Evolutionary conservation across 139 green algal species (phyloP), one percentile per base, ranked within the genome.

Genomic region (Desmodesmus armatus): DNA sequence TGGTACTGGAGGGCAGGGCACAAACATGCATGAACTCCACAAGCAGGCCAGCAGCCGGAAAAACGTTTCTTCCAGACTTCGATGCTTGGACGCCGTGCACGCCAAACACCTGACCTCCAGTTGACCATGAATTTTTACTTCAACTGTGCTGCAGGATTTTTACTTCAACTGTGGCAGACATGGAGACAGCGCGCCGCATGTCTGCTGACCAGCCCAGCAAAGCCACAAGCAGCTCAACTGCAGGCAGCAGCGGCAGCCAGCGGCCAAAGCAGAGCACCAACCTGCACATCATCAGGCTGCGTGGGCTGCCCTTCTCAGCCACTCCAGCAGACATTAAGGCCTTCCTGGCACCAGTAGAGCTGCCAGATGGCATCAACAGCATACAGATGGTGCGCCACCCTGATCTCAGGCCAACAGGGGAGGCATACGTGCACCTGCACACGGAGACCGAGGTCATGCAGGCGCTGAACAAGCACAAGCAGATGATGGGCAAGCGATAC

Each of bases 401-500:
- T 2, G 55, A 83, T 40, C 21, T 55, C 25, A 19, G 77, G 17
- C 77, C 77, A 44, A 83, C 77, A 21, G 77, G 77, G 3, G 77
- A 83, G 58, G 77, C 77, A 5, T 83, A 83, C n/a, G 77, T 83
- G 55, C 29, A 17, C 21, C 77, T 83, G 55, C 55, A 23, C 1
- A 60, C 15, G 5, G 55, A 83, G 33, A 15, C 33, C 2, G 40
- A 72, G 55, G 35, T 83, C 21, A 21, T 74, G 5, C 27, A 55
- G 27, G 77, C 58, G 6, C 58, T 74, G 37, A 33, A 72, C 19
- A 83, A 83, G 77, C 77, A 83, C 77, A 83, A 83, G 77, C 53
- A 9, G 15, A 70, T 49, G 25, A 83, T 83, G 77, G 77, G 77
- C 77, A 83, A 72, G 77, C 55, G 77, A 21, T 83, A 83, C 37